Evolutionary conservation across 495 filamentous ascomycete genomes (phyloP).

Genomic region (Daldinia loculata): DNA sequence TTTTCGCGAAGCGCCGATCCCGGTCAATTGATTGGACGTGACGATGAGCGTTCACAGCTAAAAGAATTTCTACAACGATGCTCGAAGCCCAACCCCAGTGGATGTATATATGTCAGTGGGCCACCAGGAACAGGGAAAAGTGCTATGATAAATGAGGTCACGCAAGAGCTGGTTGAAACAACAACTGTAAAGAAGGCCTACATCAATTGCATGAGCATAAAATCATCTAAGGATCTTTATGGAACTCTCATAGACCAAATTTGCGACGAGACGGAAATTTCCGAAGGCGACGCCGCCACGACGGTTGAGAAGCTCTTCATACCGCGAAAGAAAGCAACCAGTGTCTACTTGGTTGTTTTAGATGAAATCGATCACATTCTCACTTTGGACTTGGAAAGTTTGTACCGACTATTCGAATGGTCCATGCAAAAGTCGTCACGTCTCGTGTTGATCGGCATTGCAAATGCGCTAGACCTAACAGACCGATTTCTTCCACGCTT

Average conservation of each 20-base stretch:
- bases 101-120: conserved; percentile 95
- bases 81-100: conserved; percentile 66
- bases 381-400: conserved; percentile 80
- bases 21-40: conserved; percentile 80
- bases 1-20: conserved; percentile 83
- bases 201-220: conserved; percentile 97
- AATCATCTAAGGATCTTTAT: conserved; percentile 82
- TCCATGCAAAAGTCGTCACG: conserved; percentile 79
- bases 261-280: conserved; percentile 48
- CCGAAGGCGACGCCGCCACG: conserved; percentile 63
- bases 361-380: conserved; percentile 97
- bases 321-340: conserved; percentile 62
- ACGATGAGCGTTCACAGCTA: conserved; percentile 78
- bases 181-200: conserved; percentile 70
- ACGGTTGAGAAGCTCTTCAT: conserved; percentile 71
- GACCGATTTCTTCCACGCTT: conserved; percentile 94
- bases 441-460: conserved; percentile 88
- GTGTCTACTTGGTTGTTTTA: conserved; percentile 80
- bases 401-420: conserved; percentile 95
- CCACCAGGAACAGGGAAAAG: conserved; percentile 97
- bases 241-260: conserved; percentile 70
- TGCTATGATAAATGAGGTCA: conserved; percentile 85
- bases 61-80: conserved; percentile 72
- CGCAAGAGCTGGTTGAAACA: conserved; percentile 59
- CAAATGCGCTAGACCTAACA: conserved; percentile 94